A percentile compares a stretch with the other conserved stretches of the same genome.
phyloP scores from a whole-genome alignment of 768 basidiomycete species.

The Lactifluus hygrophoroides region DNA sequence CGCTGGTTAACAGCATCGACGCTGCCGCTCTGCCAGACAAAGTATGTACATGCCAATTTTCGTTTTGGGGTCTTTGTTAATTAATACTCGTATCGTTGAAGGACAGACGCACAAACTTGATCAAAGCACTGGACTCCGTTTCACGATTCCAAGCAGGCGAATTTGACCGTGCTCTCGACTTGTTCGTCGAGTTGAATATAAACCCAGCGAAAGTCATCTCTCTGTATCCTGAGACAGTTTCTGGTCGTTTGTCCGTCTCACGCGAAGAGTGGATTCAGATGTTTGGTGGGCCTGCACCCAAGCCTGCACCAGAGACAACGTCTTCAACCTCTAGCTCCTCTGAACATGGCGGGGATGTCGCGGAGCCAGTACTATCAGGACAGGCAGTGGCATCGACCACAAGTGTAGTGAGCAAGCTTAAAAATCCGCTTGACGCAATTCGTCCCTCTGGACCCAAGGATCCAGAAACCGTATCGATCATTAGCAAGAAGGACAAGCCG shows the following conservation, averaged over 20 bases:
- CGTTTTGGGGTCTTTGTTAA: neutral
- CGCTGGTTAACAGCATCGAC: slow-evolving; percentile 65
- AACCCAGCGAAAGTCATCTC: slow-evolving; percentile 93
- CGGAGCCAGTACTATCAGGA: slow-evolving; percentile 4
- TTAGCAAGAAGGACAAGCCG: slow-evolving; percentile 18
- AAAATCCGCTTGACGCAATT: slow-evolving; percentile 47
- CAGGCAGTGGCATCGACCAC: slow-evolving; percentile 23
- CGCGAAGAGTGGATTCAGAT: slow-evolving; percentile 68
- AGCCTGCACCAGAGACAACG: slow-evolving; percentile 23
- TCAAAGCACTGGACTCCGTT: slow-evolving; percentile 72
- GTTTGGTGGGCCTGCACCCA: slow-evolving; percentile 63
- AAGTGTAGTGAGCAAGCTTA: slow-evolving; percentile 44
- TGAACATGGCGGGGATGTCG: slow-evolving; percentile 5
- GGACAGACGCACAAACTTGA: slow-evolving; percentile 47
- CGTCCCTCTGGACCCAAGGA: slow-evolving; percentile 41
- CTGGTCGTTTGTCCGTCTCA: slow-evolving; percentile 68
- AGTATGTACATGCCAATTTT: slow-evolving; percentile 28
- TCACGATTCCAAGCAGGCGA: slow-evolving; percentile 59
- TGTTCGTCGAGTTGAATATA: slow-evolving; percentile 79
- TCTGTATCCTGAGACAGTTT: slow-evolving; percentile 72
- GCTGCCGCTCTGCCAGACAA: slow-evolving; percentile 51
- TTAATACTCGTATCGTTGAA: slow-evolving; percentile 24
- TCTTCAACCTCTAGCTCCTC: slow-evolving; percentile 10
- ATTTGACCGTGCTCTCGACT: slow-evolving; percentile 75
- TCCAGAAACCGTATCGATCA: slow-evolving; percentile 53